A percentile compares a stretch with the other conserved stretches of the same genome.
Conservation (phyloP, 2,329 filamentous ascomycete genomes). For the Cadophora gregata region DNA sequence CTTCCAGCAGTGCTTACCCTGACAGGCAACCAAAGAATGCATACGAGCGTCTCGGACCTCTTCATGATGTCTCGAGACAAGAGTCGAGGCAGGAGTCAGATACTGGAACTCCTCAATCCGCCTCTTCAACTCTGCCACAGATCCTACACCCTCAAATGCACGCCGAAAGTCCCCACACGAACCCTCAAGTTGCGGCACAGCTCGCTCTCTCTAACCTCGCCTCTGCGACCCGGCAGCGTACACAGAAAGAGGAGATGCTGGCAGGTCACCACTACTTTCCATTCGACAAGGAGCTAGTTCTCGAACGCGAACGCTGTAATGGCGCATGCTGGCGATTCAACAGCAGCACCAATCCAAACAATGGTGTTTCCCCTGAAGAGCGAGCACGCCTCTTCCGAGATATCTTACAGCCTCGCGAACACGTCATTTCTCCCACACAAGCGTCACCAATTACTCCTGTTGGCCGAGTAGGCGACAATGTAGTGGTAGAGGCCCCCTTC, state of each 20-base stretch:
- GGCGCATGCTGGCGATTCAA: conserved; percentile 87
- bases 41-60: conserved; percentile 64
- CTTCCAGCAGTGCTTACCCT: conserved; percentile 48
- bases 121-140: conserved; percentile 56
- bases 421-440: conserved; percentile 61
- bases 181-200: conserved; percentile 43
- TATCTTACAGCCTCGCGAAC: conserved; percentile 69
- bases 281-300: conserved; percentile 76
- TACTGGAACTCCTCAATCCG: conserved; percentile 49
- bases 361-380: conserved; percentile 72
- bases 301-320: conserved; percentile 85
- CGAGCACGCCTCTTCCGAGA: conserved; percentile 73
- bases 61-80: conserved; percentile 63
- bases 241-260: conserved; percentile 92
- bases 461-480: conserved; percentile 74
- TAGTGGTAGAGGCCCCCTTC: conserved; percentile 86
- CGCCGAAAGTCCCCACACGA: conserved; percentile 40
- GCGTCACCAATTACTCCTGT: conserved; percentile 57
- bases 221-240: conserved; percentile 48
- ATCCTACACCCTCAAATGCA: conserved; percentile 49
- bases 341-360: conserved; percentile 76
- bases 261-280: conserved; percentile 79
- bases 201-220: conserved; percentile 44
- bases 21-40: conserved; percentile 54
- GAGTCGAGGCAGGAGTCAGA: conserved; percentile 56